Evolutionary conservation across 1,284 basidiomycete species (phyloP).

Genomic region (Pterulicium gracile): DNA sequence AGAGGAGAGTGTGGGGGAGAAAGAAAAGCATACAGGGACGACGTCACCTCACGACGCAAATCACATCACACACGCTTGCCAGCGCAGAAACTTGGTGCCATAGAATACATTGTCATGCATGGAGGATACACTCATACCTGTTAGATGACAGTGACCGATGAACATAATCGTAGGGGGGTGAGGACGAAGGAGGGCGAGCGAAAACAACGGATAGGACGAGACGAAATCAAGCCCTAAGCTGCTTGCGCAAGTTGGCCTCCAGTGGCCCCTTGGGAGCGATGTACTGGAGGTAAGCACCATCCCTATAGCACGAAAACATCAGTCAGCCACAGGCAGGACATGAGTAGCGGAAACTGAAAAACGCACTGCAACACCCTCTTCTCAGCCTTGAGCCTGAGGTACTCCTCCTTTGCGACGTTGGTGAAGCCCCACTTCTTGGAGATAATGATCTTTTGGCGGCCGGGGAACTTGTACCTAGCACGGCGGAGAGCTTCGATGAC

Average conservation of each 20-base stretch:
- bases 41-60: too few relatives aligned
- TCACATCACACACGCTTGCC: too few relatives aligned
- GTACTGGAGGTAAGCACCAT: slow-evolving; percentile 82
- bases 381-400: slow-evolving; percentile 80
- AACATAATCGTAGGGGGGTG: too few relatives aligned
- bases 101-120: too few relatives aligned
- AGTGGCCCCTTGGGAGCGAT: slow-evolving; percentile 82
- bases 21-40: too few relatives aligned
- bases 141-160: too few relatives aligned
- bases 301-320: slow-evolving; percentile 32
- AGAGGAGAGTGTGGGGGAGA: slow-evolving; percentile 1
- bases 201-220: slow-evolving; percentile 6
- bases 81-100: too few relatives aligned
- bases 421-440: slow-evolving; percentile 99
- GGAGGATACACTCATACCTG: too few relatives aligned
- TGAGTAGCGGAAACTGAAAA: slow-evolving; percentile 3
- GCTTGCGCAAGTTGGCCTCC: slow-evolving; percentile 76
- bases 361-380: slow-evolving; percentile 82
- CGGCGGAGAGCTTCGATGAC: slow-evolving; percentile 96
- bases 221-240: slow-evolving; percentile 52
- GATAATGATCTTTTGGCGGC: slow-evolving; percentile 97
- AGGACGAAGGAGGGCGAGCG: not conserved
- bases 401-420: slow-evolving; percentile 86
- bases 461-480: slow-evolving; percentile 99
- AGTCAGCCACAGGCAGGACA: slow-evolving; percentile 10